Base-by-base conservation (phyloP, 305 asterid genomes). In the Fraxinus ornus region DNA sequence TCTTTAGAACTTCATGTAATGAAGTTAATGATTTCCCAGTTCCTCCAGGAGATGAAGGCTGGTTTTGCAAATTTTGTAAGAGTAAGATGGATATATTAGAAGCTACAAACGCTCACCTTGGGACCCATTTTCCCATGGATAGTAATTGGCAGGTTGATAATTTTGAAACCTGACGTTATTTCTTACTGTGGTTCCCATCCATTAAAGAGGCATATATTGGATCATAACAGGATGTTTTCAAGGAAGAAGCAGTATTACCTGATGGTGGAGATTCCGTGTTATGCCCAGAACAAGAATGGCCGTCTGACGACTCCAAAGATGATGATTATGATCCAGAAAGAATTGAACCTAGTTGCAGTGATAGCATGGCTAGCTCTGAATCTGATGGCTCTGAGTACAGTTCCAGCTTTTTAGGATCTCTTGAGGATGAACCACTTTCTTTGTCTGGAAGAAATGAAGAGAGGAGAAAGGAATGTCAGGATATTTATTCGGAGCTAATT, bases 241-340 rank as follows among this genome's bases (percentile, higher is more conserved):
- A 91, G 88, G 98, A 93, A 90, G 99, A 94, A 90, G 98, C 98
- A 85, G 85, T 86, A 83, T 90, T 89, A 47, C 95, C 93, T 37
- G 94, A 91, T 78, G 93, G 87, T 71, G 91, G 87, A 86, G 93
- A 86, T 85, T 83, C 92, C 36, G 79, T 82, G 84, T 80, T 92
- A 44, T 88, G 84, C 84, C 90, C 84, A n/a, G 94, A 88, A 81
- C 94, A 91, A 79, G 96, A 93, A 79, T 95, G 98, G 99, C 99
- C 99, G 30, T 94, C 98, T 2, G 99, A 95, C 85, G 99, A 95
- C 85, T 95, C 99, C 66, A 91, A 91, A 87, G 99, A 95, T 81
- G 94, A 85, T 87, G 98, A 95, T 85, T 95, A 94, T 85, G 92
- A 93, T 85, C 99, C 99, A 28, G 92, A 92, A 81, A 86, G 93